These are phyloP conservation scores for Cyberlindnera veronae DNA, from an alignment of 805 yeast genomes.

Conservation along the genomic window DNA sequence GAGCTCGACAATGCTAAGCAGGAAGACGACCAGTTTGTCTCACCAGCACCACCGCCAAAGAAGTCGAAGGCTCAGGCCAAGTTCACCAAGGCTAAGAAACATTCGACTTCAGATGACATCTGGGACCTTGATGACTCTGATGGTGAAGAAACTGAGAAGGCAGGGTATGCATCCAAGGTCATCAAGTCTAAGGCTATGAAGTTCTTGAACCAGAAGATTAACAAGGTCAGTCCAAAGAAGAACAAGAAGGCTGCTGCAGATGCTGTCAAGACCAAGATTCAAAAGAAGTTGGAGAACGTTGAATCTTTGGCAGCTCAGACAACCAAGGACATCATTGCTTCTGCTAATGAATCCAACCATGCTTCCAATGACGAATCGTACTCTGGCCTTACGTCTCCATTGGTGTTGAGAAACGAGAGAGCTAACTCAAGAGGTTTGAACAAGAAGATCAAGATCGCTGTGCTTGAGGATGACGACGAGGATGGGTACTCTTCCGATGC, in stretches of 20 bases:
- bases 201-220: not conserved
- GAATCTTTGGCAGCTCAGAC: not conserved
- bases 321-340: slow-evolving; percentile 7
- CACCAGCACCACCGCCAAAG: too few relatives aligned
- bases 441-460: not conserved
- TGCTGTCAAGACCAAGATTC: slow-evolving; percentile 12
- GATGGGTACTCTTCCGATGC: not conserved
- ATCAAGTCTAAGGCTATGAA: slow-evolving; percentile 9
- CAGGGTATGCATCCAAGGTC: not conserved
- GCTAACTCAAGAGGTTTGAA: slow-evolving; percentile 3
- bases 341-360: slow-evolving; percentile 3
- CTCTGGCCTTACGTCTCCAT: slow-evolving; percentile 20
- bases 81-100: not conserved
- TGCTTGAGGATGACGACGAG: not conserved
- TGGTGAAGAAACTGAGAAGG: slow-evolving; percentile 1
- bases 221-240: not conserved
- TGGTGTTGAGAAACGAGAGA: slow-evolving; percentile 7
- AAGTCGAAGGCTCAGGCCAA: too few relatives aligned
- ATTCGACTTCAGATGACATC: slow-evolving; percentile 11
- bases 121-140: slow-evolving; percentile 26
- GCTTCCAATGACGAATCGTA: slow-evolving; percentile 5
- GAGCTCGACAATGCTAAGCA: not conserved
- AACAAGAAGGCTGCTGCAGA: not conserved
- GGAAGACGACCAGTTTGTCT: too few relatives aligned
- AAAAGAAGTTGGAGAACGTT: slow-evolving; percentile 13